Conservation (phyloP, 208 protist species). For the Borovskyia barvae region DNA sequence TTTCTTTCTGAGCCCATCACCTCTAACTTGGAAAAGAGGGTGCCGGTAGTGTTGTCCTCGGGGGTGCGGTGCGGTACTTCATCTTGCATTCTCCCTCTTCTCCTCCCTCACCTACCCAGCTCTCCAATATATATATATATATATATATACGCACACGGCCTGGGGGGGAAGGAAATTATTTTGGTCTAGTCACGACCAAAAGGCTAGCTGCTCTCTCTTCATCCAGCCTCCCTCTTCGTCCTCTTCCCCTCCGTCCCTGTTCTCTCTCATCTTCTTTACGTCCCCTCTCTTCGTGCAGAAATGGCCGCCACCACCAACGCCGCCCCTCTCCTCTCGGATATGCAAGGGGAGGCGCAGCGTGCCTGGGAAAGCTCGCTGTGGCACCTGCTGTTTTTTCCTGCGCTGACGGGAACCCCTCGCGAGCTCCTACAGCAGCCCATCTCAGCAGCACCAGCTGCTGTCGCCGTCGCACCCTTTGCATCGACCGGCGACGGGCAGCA, state of each 20-base stretch:
- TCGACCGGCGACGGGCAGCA: no score
- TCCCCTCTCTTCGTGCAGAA: neutral
- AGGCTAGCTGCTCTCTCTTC: neutral
- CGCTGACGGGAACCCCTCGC: no score
- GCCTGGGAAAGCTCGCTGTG: conserved; percentile 5
- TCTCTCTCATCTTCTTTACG: neutral
- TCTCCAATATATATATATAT: neutral
- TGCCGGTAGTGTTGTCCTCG: no score
- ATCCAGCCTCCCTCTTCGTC: neutral
- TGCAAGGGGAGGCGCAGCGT: neutral
- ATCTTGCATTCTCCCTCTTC: neutral
- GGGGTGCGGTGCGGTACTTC: neutral
- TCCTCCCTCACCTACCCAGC: conserved; percentile 9
- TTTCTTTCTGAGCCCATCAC: no score
- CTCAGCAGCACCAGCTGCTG: no score
- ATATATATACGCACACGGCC: neutral
- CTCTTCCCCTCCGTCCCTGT: conserved; percentile 3
- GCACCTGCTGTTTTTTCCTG: conserved; percentile 19
- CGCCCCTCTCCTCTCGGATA: neutral
- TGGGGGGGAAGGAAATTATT: no score
- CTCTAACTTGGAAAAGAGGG: no score
- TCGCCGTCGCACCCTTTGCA: no score
- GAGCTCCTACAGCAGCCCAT: no score
- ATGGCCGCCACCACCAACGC: neutral
- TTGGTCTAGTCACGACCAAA: neutral